Conservation (phyloP, 2,329 filamentous ascomycete species). For the Catunica adiposa region DNA sequence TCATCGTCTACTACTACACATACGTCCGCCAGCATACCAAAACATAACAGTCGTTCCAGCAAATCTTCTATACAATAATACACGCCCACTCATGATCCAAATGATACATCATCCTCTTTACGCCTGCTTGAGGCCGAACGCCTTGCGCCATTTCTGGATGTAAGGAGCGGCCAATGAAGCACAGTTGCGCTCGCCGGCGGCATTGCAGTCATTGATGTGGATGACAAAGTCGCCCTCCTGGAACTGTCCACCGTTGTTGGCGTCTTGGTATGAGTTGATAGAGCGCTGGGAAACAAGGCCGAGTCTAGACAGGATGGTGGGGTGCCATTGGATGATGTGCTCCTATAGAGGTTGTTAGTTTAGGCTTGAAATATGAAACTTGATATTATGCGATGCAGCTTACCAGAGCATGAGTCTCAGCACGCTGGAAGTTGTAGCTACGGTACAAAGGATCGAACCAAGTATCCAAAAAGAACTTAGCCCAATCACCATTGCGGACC, state of each 20-base stretch:
- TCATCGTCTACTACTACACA: background rate
- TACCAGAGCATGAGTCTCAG: conserved; percentile 79
- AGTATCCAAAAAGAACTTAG: conserved; percentile 77
- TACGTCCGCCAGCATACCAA: background rate
- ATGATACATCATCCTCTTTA: background rate
- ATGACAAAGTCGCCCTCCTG: conserved; percentile 74
- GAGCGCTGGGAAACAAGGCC: conserved; percentile 74
- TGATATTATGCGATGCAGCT: conserved; percentile 19
- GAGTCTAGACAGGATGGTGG: conserved; percentile 79
- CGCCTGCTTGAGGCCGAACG: conserved; percentile 28
- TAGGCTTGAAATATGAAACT: background rate
- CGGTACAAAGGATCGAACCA: conserved; percentile 95
- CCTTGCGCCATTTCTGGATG: conserved; percentile 29
- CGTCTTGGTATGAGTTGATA: conserved; percentile 60
- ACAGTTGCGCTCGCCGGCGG: conserved; percentile 42
- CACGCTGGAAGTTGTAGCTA: conserved; percentile 91
- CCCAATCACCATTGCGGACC: conserved; percentile 72
- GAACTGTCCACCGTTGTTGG: conserved; percentile 45
- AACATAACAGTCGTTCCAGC: background rate
- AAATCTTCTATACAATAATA: background rate
- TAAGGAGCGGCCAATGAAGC: conserved; percentile 48
- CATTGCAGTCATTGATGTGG: conserved; percentile 58
- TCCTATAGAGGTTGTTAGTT: conserved; percentile 35
- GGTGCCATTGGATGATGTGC: conserved; percentile 90
- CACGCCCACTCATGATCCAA: background rate